A percentile compares a stretch with the other conserved stretches of the same genome.
Evolutionary conservation across 1,284 basidiomycete species (phyloP).

Genomic region (Wolfiporia cocos): DNA sequence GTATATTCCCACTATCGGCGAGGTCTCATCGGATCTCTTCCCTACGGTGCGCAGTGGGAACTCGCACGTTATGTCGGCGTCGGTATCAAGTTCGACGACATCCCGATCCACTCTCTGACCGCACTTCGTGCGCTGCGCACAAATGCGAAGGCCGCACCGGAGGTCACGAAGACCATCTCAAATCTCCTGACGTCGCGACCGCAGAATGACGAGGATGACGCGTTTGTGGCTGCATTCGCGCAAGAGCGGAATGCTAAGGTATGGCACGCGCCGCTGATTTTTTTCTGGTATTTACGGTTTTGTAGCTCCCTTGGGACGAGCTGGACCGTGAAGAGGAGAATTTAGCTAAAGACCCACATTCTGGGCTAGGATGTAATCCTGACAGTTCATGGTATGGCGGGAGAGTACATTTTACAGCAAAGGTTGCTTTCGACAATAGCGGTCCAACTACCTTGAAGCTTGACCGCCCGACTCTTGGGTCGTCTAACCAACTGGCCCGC

Average conservation of each 20-base stretch:
- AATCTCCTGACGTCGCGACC: neutral
- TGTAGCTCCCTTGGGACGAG: constrained; percentile 32
- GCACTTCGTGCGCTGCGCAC: constrained; percentile 4
- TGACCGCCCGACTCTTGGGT: constrained; percentile 25
- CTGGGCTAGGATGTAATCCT: constrained; percentile 24
- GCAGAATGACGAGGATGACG: neutral
- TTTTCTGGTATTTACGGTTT: neutral
- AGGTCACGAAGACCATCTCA: constrained; percentile 1
- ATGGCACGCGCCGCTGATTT: neutral
- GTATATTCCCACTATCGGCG: neutral
- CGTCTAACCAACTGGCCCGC: constrained; percentile 32
- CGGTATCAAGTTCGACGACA: constrained; percentile 7
- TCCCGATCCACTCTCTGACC: neutral
- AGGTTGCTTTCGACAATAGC: constrained; percentile 8
- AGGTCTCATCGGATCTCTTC: constrained; percentile 2
- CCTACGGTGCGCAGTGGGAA: constrained; percentile 24
- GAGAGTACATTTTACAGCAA: constrained; percentile 27
- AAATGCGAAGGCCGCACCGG: constrained; percentile 5
- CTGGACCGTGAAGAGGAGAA: constrained; percentile 29
- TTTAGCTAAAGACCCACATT: constrained; percentile 14
- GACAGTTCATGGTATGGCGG: constrained; percentile 31
- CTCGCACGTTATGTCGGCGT: constrained; percentile 16
- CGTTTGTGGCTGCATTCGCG: constrained; percentile 1
- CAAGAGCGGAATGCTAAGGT: constrained; percentile 10
- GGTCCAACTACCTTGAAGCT: constrained; percentile 14